Percentiles rank a stretch among this genome's conserved stretches.
Conservation (phyloP, 2,329 filamentous ascomycete genomes). For the Phaeosphaeriaceae sp. region DNA sequence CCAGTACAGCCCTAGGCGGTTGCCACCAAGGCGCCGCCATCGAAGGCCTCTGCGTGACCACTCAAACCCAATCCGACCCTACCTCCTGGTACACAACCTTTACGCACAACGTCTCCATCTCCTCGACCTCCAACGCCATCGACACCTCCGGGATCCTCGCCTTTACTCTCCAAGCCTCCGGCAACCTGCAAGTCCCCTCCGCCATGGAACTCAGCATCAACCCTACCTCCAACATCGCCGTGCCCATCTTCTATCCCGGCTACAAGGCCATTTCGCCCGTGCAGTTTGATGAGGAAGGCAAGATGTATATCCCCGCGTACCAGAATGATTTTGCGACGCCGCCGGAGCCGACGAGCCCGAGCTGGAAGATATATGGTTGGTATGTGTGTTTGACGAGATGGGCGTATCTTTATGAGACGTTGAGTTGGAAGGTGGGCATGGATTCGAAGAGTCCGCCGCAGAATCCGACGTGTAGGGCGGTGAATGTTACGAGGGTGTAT, state of each 20-base stretch:
- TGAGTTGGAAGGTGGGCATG: constrained; percentile 50
- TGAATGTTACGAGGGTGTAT: constrained; percentile 46
- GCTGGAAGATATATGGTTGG: constrained; percentile 48
- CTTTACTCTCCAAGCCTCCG: constrained; percentile 16
- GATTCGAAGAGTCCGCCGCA: constrained; percentile 42
- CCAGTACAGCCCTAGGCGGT: constrained; percentile 27
- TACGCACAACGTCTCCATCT: constrained; percentile 37
- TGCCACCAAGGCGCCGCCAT: constrained; percentile 57
- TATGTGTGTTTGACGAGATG: constrained; percentile 51
- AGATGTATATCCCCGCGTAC: constrained; percentile 46
- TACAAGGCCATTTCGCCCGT: constrained; percentile 30
- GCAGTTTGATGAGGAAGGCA: constrained; percentile 48
- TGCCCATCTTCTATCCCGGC: constrained; percentile 47
- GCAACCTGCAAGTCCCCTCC: constrained; percentile 20
- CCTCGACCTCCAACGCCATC: constrained; percentile 5
- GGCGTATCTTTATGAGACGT: constrained; percentile 48
- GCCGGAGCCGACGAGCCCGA: constrained; percentile 11
- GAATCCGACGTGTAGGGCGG: constrained; percentile 54
- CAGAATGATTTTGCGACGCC: constrained; percentile 49
- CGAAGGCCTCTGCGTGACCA: constrained; percentile 47
- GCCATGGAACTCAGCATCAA: constrained; percentile 41
- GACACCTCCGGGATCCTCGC: constrained; percentile 22
- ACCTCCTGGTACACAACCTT: constrained; percentile 28
- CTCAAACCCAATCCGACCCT: constrained; percentile 9
- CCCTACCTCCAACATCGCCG: constrained; percentile 48